A percentile compares a stretch with the other conserved stretches of the same genome.
Evolutionary conservation across 257 asterid species (phyloP).

Genomic region (Nicotiana knightiana): DNA sequence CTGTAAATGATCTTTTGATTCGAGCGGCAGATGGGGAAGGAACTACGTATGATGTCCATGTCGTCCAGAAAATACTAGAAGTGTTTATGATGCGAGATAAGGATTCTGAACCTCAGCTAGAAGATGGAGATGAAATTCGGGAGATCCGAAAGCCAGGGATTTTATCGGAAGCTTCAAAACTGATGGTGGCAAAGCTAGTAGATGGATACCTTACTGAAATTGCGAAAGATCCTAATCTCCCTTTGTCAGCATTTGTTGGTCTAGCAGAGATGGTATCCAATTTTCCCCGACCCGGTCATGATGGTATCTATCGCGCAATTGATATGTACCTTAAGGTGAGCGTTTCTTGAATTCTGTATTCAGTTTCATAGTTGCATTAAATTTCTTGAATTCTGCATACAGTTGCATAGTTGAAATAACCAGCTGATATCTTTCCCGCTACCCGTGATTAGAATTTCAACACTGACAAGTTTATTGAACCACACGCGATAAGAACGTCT

Average conservation of each 20-base stretch:
- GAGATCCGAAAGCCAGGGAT: conserved; percentile 69
- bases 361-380: not conserved
- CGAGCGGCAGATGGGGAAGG: conserved; percentile 48
- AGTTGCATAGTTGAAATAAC: not conserved
- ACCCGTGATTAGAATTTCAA: not conserved
- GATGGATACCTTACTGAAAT: conserved; percentile 85
- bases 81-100: conserved; percentile 56
- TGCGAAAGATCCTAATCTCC: conserved; percentile 74
- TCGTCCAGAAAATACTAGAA: conserved; percentile 57
- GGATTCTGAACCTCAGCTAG: conserved; percentile 33
- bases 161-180: conserved; percentile 90
- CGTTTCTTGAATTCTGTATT: not conserved
- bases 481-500: not conserved
- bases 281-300: conserved; percentile 71
- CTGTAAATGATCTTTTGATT: conserved; percentile 69
- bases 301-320: conserved; percentile 74
- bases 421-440: not conserved
- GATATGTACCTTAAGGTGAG: conserved; percentile 82
- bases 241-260: conserved; percentile 48
- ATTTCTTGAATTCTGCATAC: not conserved
- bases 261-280: conserved; percentile 73
- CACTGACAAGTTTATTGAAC: not conserved
- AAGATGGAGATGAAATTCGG: conserved; percentile 52
- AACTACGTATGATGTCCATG: conserved; percentile 43
- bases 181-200: conserved; percentile 87